A percentile compares a stretch with the other conserved stretches of the same genome.
phyloP scores from a whole-genome alignment of 139 green algal species.

The Ettlia oleoabundans region DNA sequence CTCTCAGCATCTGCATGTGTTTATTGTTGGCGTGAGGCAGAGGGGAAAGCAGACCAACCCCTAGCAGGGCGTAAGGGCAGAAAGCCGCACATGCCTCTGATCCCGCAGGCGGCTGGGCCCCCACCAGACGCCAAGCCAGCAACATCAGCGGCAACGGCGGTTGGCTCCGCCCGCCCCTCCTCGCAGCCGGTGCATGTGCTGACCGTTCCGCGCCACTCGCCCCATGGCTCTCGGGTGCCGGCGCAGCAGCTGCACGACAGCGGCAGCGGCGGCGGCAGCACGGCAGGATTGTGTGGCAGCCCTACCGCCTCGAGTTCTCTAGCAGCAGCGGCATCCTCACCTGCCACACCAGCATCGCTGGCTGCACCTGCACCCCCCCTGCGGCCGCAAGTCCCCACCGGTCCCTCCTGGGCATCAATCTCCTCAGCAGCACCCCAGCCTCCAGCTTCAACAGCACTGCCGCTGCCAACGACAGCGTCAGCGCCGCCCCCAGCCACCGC shows the following conservation, averaged over 20 bases:
- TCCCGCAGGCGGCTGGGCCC: no score
- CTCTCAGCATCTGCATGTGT: no score
- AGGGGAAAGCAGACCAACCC: no score
- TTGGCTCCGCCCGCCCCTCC: background rate
- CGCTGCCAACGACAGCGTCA: background rate
- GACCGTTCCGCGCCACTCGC: background rate
- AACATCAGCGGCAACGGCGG: slow-evolving; percentile 8
- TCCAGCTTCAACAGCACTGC: background rate
- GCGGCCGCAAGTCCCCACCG: background rate
- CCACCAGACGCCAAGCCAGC: slow-evolving; percentile 21
- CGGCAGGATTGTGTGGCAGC: background rate
- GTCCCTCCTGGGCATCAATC: slow-evolving; percentile 14
- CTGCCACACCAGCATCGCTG: background rate
- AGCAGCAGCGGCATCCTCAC: background rate
- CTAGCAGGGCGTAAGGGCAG: no score
- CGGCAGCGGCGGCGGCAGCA: slow-evolving; percentile 15
- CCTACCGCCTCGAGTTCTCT: background rate
- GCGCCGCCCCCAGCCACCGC: background rate
- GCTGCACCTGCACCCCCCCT: background rate
- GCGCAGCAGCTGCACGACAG: background rate
- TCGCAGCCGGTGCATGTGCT: slow-evolving; percentile 22
- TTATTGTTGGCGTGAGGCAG: no score
- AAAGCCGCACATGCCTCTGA: no score
- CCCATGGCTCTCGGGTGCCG: background rate
- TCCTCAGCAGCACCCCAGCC: background rate